Percentiles rank a stretch among this genome's conserved stretches.
Conservation (phyloP, 768 basidiomycete genomes). For the Pleurotus djamor region DNA sequence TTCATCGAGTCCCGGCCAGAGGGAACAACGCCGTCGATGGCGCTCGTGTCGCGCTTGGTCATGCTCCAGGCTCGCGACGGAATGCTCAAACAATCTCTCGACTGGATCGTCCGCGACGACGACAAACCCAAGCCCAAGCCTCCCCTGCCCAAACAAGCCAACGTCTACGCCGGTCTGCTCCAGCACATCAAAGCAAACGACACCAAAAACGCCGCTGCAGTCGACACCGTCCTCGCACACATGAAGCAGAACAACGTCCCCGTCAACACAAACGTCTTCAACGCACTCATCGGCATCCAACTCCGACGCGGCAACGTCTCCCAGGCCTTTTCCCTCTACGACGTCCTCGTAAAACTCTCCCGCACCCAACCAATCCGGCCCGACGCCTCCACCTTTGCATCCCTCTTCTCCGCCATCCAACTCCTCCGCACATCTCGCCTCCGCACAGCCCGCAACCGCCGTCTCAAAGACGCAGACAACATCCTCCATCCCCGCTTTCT, state of each 20-base stretch:
- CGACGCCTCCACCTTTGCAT: slow-evolving; percentile 40
- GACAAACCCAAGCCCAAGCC: slow-evolving; percentile 1
- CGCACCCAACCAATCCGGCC: slow-evolving; percentile 27
- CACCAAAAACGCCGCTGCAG: slow-evolving; percentile 22
- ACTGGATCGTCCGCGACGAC: slow-evolving; percentile 19
- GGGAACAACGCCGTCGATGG: slow-evolving; percentile 22
- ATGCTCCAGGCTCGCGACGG: slow-evolving; percentile 30
- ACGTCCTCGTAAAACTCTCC: slow-evolving; percentile 29
- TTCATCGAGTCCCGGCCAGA: slow-evolving; percentile 19
- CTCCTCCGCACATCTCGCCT: slow-evolving; percentile 11
- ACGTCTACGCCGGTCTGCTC: slow-evolving; percentile 38
- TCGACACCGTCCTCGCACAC: slow-evolving; percentile 32
- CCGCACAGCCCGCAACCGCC: slow-evolving; percentile 15
- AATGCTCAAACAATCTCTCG: slow-evolving; percentile 24
- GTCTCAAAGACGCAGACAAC: slow-evolving; percentile 15
- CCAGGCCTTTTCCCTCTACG: slow-evolving; percentile 42
- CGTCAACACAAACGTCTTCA: slow-evolving; percentile 42
- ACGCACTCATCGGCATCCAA: slow-evolving; percentile 43
- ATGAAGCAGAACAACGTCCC: slow-evolving; percentile 34
- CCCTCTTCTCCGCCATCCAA: slow-evolving; percentile 33
- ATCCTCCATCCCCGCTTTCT: slow-evolving; percentile 35
- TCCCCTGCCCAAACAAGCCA: slow-evolving; percentile 8
- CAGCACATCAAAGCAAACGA: slow-evolving; percentile 28
- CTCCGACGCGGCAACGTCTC: slow-evolving; percentile 24
- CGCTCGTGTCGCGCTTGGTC: slow-evolving; percentile 33